Evolutionary conservation across 176 grass and related monocot genomes (phyloP), one percentile per base, ranked within the genome.

Genomic region (Oryza longistaminata): DNA sequence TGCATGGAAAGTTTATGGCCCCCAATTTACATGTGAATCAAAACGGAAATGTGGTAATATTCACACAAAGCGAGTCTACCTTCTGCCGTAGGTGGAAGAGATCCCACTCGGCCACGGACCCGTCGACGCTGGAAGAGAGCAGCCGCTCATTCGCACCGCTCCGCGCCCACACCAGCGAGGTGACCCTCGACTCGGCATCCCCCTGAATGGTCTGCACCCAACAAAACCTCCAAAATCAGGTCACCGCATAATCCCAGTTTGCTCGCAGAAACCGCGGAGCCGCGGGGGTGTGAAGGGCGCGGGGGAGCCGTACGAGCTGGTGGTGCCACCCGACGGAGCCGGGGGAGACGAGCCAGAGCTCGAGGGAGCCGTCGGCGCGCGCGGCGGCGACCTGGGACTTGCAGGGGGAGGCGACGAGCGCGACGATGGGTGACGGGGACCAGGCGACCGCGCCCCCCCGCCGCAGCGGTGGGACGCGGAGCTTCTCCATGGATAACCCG

Each of bases 321-420:
- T 94, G 91, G 88, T 99, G 97, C 97, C 97, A 99, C 24, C 97
- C 97, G 61, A 94, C 93, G 21, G 97, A 96, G 64, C 97, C 97
- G 6, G 97, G 91, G 78, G 97, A 96, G 34, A 99, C 93, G 40
- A 96, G 90, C 97, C 97, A 99, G 52, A 99, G 92, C 90, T 99
- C 97, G n/a, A 99, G 86, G 2, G 86, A 87, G 5, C 93, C 93
- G 43, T 95, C 93, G 17, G 86, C 71, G 46, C 97, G 90, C 62
- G 90, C 97, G 6, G 90, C 93, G 15, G 97, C 97, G 60, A 96
- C 91, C 88, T 92, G 90, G n/a, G 90, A 94, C 33, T 81, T 88
- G 68, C 94, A 94, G 21, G 88, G 85, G 40, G 90, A 94, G 33
- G 93, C 70, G 37, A 90, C 93, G 2, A 99, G 88, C 7, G 93